Evolutionary conservation across 73 alveolate species (phyloP).

Genomic region (Tetrahymena malaccensis): DNA sequence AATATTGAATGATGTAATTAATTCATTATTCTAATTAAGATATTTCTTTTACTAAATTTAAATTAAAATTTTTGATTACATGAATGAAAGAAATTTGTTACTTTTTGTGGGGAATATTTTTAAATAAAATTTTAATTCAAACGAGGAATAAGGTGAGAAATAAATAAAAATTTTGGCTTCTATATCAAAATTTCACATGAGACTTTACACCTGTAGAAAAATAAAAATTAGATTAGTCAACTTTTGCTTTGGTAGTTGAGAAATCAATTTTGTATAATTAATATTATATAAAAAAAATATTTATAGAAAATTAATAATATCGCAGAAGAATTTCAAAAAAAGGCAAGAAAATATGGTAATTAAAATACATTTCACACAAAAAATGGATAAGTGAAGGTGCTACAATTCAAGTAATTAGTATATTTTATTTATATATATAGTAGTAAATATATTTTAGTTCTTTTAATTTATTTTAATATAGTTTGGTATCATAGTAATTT

Average conservation of each 20-base stretch:
- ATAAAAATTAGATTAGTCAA: background rate
- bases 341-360: background rate
- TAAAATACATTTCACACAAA: background rate
- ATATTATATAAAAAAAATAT: background rate
- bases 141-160: background rate
- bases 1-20: background rate
- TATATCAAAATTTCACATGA: background rate
- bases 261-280: background rate
- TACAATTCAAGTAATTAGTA: background rate
- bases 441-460: background rate
- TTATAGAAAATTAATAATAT: background rate
- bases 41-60: background rate
- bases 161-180: background rate
- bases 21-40: background rate
- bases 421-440: background rate
- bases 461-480: background rate
- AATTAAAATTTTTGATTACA: background rate
- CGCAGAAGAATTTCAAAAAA: background rate
- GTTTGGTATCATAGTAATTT: background rate
- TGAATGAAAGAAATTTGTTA: background rate
- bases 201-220: background rate
- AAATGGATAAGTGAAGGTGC: background rate
- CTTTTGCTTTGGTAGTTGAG: background rate
- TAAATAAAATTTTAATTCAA: background rate
- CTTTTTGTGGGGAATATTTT: background rate